phyloP scores from a whole-genome alignment of 2,329 filamentous ascomycete species.

The Nemania sp. region DNA sequence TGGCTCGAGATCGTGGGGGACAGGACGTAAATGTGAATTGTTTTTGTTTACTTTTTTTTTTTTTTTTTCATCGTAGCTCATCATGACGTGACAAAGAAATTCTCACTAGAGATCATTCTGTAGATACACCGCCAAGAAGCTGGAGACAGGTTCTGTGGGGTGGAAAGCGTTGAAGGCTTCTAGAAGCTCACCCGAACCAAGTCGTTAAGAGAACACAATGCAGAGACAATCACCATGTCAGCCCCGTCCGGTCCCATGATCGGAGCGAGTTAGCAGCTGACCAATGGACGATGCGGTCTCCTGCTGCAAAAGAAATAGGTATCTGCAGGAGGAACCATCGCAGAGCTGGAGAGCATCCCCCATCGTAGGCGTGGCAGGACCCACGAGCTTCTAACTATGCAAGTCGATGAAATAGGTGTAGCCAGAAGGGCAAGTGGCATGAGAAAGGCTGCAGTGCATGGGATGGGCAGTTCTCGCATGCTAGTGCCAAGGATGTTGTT shows the following conservation, averaged over 20 bases:
- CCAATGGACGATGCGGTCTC: constrained; percentile 24
- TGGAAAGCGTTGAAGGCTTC: constrained; percentile 22
- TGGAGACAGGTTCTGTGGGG: constrained; percentile 17
- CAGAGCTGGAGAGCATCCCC: constrained; percentile 5
- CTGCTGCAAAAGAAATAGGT: constrained; percentile 17
- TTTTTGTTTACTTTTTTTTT: too few species aligned
- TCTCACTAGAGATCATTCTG: constrained; percentile 1
- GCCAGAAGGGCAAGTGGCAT: constrained; percentile 34
- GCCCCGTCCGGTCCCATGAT: constrained; percentile 20
- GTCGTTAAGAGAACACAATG: not conserved
- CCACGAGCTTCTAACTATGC: constrained; percentile 32
- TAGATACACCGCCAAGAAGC: constrained; percentile 5
- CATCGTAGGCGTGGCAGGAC: constrained; percentile 21
- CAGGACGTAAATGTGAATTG: not conserved
- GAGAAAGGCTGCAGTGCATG: constrained; percentile 24
- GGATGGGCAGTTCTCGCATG: constrained; percentile 24
- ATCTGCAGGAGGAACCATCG: not conserved
- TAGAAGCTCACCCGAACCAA: constrained; percentile 19
- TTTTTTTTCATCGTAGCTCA: too few species aligned
- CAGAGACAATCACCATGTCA: constrained; percentile 11
- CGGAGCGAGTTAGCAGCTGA: constrained; percentile 20
- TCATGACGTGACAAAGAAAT: not conserved
- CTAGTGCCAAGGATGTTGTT: constrained; percentile 22
- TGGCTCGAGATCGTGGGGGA: not conserved
- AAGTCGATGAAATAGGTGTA: constrained; percentile 35